These are phyloP conservation scores for Sicyos edulis DNA, from an alignment of 306 rosid species.

Conservation along the genomic window DNA sequence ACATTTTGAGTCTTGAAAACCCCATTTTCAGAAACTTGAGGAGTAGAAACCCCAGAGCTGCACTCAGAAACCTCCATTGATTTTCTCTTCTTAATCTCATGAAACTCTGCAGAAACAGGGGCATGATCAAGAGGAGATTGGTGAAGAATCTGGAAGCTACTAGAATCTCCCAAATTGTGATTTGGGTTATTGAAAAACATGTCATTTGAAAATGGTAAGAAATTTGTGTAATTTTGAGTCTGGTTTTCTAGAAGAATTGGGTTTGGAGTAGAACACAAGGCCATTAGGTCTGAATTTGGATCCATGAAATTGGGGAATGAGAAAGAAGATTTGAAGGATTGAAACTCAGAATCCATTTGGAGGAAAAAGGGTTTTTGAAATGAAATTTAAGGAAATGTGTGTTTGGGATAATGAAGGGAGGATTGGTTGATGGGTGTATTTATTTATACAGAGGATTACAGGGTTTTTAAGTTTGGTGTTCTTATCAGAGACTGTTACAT, in stretches of 20 bases:
- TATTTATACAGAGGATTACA: slow-evolving; percentile 27
- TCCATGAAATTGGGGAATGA: slow-evolving; percentile 46
- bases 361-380: background rate
- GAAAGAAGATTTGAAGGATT: slow-evolving; percentile 44
- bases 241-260: slow-evolving; percentile 44
- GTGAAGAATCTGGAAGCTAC: slow-evolving; percentile 27
- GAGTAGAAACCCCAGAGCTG: slow-evolving; percentile 58
- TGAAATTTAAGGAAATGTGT: background rate
- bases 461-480: too few relatives aligned
- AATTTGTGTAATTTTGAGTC: slow-evolving; percentile 44
- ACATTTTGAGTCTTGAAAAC: slow-evolving; percentile 30
- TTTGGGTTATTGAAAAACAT: slow-evolving; percentile 35
- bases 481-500: slow-evolving; percentile 3
- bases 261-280: slow-evolving; percentile 41
- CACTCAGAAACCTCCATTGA: slow-evolving; percentile 39
- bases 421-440: slow-evolving; percentile 1
- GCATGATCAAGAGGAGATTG: background rate
- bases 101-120: slow-evolving; percentile 12
- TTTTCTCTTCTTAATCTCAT: slow-evolving; percentile 54
- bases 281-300: slow-evolving; percentile 52
- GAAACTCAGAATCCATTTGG: slow-evolving; percentile 61
- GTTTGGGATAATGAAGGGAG: slow-evolving; percentile 38
- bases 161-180: slow-evolving; percentile 32
- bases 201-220: slow-evolving; percentile 49
- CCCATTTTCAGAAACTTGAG: slow-evolving; percentile 51